Percentiles rank a stretch among this genome's conserved stretches.
Conservation (phyloP, 2,329 filamentous ascomycete genomes). For the Ophiostoma australiae region DNA sequence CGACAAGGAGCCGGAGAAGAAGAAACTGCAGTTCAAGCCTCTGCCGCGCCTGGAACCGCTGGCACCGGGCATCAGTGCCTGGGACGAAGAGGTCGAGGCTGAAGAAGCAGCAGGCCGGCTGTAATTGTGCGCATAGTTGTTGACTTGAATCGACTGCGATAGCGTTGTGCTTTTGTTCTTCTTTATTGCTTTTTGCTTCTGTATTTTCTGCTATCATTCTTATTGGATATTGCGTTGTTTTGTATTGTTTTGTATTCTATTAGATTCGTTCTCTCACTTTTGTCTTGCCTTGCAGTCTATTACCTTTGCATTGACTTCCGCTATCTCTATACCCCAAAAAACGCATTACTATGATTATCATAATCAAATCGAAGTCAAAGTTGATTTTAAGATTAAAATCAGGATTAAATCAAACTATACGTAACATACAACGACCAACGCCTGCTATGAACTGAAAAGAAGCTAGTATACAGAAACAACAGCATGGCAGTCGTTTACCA, state of each 20-base stretch:
- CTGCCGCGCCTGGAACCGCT: slow-evolving; percentile 32
- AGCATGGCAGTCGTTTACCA: slow-evolving; percentile 36
- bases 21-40: slow-evolving; percentile 23
- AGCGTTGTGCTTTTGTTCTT: background rate
- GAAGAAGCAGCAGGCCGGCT: slow-evolving; percentile 35
- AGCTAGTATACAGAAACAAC: background rate
- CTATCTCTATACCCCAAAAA: slow-evolving; percentile 1
- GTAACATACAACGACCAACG: background rate
- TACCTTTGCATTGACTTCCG: background rate
- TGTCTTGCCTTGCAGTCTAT: background rate
- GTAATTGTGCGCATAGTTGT: background rate
- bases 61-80: slow-evolving; percentile 43
- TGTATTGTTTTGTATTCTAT: background rate
- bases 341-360: background rate
- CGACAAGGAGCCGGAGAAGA: slow-evolving; percentile 22
- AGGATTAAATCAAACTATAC: background rate
- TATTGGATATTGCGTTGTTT: background rate
- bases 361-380: background rate
- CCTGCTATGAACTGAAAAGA: background rate
- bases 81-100: slow-evolving; percentile 57
- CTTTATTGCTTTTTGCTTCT: background rate
- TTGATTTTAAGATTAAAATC: background rate
- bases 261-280: background rate
- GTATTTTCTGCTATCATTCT: background rate
- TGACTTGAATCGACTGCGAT: background rate